These are phyloP conservation scores for Tripterygium wilfordii DNA, from an alignment of 177 flowering plant genomes.

Conservation along the genomic window DNA sequence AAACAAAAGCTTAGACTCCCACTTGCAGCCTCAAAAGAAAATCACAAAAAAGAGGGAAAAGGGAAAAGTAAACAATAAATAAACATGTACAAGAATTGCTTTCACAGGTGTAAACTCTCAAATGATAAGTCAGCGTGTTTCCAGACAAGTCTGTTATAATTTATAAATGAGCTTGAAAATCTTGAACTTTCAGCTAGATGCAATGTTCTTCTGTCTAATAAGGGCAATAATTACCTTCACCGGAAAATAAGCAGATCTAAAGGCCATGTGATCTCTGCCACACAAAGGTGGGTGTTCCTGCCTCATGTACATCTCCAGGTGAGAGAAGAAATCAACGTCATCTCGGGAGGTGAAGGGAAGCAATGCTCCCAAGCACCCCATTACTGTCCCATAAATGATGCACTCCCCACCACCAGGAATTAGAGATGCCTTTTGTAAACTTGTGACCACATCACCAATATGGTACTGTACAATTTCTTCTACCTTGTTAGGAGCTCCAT, in stretches of 20 bases:
- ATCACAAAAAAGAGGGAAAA: too few species aligned
- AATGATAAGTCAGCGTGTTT: too few species aligned
- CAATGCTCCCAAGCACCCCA: constrained; percentile 96
- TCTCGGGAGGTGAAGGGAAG: constrained; percentile 93
- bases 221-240: constrained; percentile 63
- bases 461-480: constrained; percentile 98
- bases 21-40: too few species aligned
- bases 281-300: constrained; percentile 97
- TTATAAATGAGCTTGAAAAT: too few species aligned
- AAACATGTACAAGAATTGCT: too few species aligned
- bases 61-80: too few species aligned
- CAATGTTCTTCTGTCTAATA: too few species aligned
- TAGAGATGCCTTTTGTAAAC: constrained; percentile 94
- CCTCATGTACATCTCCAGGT: constrained; percentile 98
- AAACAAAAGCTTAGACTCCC: too few species aligned
- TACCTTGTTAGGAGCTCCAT: constrained; percentile 96
- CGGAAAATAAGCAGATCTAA: constrained; percentile 92
- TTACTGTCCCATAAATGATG: constrained; percentile 92
- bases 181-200: too few species aligned
- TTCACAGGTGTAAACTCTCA: too few species aligned
- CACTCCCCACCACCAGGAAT: constrained; percentile 97
- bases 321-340: constrained; percentile 98
- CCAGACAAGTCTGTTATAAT: too few species aligned
- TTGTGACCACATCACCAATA: constrained; percentile 84
- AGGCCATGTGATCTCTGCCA: constrained; percentile 99